Conservation (phyloP, 441 rosid species). For the Gossypium lobatum region DNA sequence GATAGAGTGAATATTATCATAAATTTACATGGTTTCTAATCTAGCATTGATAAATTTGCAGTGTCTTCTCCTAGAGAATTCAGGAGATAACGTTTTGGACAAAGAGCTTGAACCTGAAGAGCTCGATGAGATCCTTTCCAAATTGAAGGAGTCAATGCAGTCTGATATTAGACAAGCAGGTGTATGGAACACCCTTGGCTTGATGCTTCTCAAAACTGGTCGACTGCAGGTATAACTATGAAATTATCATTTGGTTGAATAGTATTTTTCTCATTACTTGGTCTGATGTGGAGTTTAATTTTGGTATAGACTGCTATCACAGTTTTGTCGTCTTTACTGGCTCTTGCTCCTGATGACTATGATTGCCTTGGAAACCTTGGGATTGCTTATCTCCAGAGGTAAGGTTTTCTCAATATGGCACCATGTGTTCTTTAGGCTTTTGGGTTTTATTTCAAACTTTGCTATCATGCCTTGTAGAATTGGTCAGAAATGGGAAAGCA, state of each 20-base stretch:
- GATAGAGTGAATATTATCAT: not conserved
- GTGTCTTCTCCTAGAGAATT: constrained; percentile 75
- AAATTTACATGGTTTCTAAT: constrained; percentile 16
- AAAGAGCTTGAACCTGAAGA: constrained; percentile 77
- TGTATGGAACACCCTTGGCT: constrained; percentile 84
- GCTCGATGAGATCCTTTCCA: constrained; percentile 65
- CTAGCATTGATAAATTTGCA: constrained; percentile 23
- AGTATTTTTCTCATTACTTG: constrained; percentile 12
- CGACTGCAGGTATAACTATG: constrained; percentile 54
- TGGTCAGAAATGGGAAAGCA: not conserved
- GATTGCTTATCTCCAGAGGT: constrained; percentile 84
- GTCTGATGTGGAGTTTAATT: constrained; percentile 18
- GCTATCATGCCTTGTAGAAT: not conserved
- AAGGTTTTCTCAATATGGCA: constrained; percentile 6
- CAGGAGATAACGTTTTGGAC: constrained; percentile 48
- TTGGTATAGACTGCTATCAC: constrained; percentile 66
- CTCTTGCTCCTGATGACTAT: constrained; percentile 52
- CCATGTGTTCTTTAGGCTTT: not conserved
- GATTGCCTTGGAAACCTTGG: constrained; percentile 92
- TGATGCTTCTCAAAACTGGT: constrained; percentile 80
- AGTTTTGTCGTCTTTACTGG: constrained; percentile 63
- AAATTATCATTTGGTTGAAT: constrained; percentile 12
- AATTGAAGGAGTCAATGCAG: constrained; percentile 67
- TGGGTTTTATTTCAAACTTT: not conserved
- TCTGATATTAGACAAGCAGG: constrained; percentile 67